phyloP scores from a whole-genome alignment of 2,329 filamentous ascomycete species.

The Ophiosphaerella korrae region DNA sequence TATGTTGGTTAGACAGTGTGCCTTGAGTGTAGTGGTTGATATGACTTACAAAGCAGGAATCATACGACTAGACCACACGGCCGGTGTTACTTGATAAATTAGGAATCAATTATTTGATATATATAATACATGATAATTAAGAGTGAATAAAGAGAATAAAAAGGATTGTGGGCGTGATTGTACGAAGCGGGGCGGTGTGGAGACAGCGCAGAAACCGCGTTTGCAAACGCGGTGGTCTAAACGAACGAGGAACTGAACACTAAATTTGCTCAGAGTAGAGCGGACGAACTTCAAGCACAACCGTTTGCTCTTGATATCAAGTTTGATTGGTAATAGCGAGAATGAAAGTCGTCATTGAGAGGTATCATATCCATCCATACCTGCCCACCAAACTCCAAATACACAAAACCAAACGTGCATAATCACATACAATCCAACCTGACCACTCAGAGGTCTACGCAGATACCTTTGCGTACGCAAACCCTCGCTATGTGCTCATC shows the following conservation, averaged over 20 bases:
- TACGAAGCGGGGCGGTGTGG: background rate
- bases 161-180: background rate
- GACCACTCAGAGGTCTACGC: background rate
- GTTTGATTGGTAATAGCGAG: background rate
- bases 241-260: background rate
- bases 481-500: background rate
- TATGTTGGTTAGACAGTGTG: background rate
- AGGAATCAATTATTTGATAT: background rate
- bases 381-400: constrained; percentile 1
- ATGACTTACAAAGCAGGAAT: constrained; percentile 1
- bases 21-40: background rate
- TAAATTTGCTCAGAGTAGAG: background rate
- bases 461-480: no score
- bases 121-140: background rate
- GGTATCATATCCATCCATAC: constrained; percentile 5
- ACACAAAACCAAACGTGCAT: background rate
- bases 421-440: background rate
- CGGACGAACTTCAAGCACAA: no score
- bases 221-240: background rate
- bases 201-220: background rate
- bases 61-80: constrained; percentile 1
- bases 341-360: constrained; percentile 1
- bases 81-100: background rate
- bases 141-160: no score
- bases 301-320: no score